Percentiles rank a stretch among this genome's conserved stretches.
phyloP scores from a whole-genome alignment of 2,329 filamentous ascomycete species.

The Pseudogymnoascus sp. region DNA sequence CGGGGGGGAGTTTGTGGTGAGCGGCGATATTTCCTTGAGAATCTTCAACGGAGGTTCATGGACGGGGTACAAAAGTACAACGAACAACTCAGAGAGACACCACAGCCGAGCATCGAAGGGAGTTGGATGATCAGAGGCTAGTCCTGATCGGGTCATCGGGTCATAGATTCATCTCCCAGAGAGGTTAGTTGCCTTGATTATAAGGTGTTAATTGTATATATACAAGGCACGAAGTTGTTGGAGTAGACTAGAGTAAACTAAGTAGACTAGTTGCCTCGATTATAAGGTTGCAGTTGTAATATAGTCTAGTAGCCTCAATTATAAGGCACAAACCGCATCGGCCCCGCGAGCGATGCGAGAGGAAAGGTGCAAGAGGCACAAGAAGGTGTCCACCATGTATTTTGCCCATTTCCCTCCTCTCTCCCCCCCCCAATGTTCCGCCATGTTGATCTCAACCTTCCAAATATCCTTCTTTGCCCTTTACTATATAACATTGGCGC shows the following conservation, averaged over 20 bases:
- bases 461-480: constrained; percentile 2
- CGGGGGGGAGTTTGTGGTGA: not conserved
- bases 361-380: constrained; percentile 4
- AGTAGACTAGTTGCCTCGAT: not conserved
- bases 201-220: not conserved
- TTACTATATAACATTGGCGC: constrained; percentile 2
- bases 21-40: not conserved
- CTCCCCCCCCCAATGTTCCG: not conserved
- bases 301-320: not conserved
- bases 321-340: not conserved
- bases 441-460: constrained; percentile 1
- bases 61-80: constrained; percentile 4
- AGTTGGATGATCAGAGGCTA: not conserved
- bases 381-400: constrained; percentile 5
- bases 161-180: not conserved
- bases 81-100: not conserved
- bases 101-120: constrained; percentile 2
- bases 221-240: not conserved
- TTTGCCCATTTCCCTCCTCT: constrained; percentile 2
- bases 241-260: not conserved
- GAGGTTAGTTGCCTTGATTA: not conserved
- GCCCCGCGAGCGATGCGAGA: not conserved
- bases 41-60: not conserved
- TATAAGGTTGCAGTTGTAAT: not conserved
- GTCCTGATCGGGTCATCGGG: not conserved